Conservation (phyloP, 1,284 basidiomycete species). For the Crepidotus sp. region DNA sequence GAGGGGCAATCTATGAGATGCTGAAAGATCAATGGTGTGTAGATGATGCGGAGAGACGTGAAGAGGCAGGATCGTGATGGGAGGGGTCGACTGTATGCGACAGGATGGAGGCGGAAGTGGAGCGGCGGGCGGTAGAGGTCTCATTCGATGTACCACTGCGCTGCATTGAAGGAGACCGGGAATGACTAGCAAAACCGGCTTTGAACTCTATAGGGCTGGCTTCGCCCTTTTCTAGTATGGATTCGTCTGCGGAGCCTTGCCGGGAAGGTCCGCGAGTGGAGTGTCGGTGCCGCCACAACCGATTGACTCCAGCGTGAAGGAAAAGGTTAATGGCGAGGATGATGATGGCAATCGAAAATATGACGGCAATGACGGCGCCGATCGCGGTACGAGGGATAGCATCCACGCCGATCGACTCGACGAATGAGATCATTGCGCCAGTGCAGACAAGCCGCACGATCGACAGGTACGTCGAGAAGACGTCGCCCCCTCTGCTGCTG, state of each 20-base stretch:
- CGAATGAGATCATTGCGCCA: slow-evolving; percentile 60
- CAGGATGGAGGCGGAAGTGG: slow-evolving; percentile 5
- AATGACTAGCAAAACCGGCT: slow-evolving; percentile 6
- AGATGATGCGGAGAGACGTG: slow-evolving; percentile 1
- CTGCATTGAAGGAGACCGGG: slow-evolving; percentile 6
- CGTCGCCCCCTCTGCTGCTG: slow-evolving; percentile 48
- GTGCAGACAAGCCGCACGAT: slow-evolving; percentile 55
- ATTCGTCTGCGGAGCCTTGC: slow-evolving; percentile 11
- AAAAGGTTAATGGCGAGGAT: slow-evolving; percentile 53
- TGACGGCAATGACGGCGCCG: slow-evolving; percentile 54
- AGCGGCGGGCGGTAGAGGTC: slow-evolving; percentile 5
- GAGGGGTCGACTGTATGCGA: slow-evolving; percentile 1
- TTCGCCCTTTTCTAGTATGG: slow-evolving; percentile 16
- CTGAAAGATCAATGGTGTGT: slow-evolving; percentile 6
- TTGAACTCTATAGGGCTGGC: slow-evolving; percentile 11
- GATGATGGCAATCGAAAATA: slow-evolving; percentile 52
- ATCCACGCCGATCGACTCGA: slow-evolving; percentile 46
- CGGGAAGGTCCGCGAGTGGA: slow-evolving; percentile 2
- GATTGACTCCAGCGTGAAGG: slow-evolving; percentile 24
- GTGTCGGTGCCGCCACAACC: slow-evolving; percentile 23
- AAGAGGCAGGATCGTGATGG: slow-evolving; percentile 1
- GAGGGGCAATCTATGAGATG: slow-evolving; percentile 2
- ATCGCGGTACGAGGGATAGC: slow-evolving; percentile 72
- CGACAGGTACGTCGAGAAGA: slow-evolving; percentile 57
- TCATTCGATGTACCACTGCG: slow-evolving; percentile 4